Base-by-base conservation (phyloP, 805 yeast genomes). In the Alloascoidea hylecoeti region DNA sequence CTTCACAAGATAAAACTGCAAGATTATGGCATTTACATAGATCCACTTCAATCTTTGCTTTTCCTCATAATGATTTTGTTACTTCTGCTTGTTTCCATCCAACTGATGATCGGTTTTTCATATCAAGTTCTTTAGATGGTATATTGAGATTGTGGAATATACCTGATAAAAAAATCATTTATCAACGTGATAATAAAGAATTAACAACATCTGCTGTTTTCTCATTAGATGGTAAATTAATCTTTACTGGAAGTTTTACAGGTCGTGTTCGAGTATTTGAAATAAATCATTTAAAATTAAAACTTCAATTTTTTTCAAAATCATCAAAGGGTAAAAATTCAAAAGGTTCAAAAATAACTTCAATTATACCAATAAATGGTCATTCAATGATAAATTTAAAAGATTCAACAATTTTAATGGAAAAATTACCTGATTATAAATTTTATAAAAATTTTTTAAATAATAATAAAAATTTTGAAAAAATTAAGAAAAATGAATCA, bases 1-100 rank as follows among this genome's bases (percentile, higher is more conserved):
- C 92, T 3, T 80, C 94, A 1, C 80, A 82, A 78, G 97, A 88
- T 56, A 69, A 72, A 44, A 78, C 94, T 0, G 94, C 76, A 2
- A 71, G 72, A 44, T 58, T 88, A 36, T 88, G 96, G 96, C 94
- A 88, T 53, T 69, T 79, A 9, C 83, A 81, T 33, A 65, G 88
- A 37, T 58, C 57, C 2, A 65, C 61, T 13, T 74, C 83, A 38
- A 58, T 88, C n/a, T 68, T 78, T 36, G 64, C 75, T 0, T 86
- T 81, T 48, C 52, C 56, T 9, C 88, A 84, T 51, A 68, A 75
- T n/a, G 94, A 84, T 53, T 79, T 84, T 54, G 94, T 85, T 2
- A 80, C 95, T 0, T 63, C 78, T 5, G 81, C 81, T 2, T 69
- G 67, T 37, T 88, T 88, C 54, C 95, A 83, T 49, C 94, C 92